Percentiles rank a stretch among this genome's conserved stretches.
These are phyloP conservation scores for Lolium rigidum DNA, from an alignment of 176 grass and related monocot species.

Conservation along the genomic window DNA sequence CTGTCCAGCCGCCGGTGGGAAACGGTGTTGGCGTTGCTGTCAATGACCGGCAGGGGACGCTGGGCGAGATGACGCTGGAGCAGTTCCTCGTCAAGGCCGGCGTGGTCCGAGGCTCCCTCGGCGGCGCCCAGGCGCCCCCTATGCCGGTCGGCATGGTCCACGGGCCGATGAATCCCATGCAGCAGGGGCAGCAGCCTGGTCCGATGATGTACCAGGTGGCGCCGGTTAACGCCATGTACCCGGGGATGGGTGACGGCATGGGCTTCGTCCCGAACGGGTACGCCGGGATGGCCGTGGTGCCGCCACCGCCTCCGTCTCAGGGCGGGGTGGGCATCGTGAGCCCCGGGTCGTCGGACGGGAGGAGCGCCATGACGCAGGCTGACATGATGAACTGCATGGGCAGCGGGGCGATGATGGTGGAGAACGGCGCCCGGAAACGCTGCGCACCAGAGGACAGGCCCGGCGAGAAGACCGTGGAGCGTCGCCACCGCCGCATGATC, in stretches of 20 bases:
- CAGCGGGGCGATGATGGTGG: conserved; percentile 23
- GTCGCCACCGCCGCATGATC: conserved; percentile 91
- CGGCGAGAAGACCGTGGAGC: conserved; percentile 75
- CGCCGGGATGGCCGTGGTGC: conserved; percentile 33
- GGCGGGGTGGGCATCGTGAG: conserved; percentile 37
- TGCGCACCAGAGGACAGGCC: conserved; percentile 37
- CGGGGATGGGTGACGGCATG: conserved; percentile 51
- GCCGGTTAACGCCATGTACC: conserved; percentile 37
- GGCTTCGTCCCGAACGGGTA: conserved; percentile 53
- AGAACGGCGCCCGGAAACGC: conserved; percentile 48
- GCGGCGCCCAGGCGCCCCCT: conserved; percentile 21
- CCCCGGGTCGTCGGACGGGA: conserved; percentile 61
- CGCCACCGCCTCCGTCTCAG: conserved; percentile 34
- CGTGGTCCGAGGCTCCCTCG: conserved; percentile 56
- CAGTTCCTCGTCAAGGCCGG: conserved; percentile 90
- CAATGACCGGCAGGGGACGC: conserved; percentile 52
- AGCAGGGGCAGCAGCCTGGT: conserved; percentile 41
- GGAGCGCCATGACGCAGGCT: conserved; percentile 54
- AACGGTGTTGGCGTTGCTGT: conserved; percentile 6
- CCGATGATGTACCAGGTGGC: conserved; percentile 47
- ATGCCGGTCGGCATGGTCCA: conserved; percentile 44
- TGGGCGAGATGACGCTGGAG: conserved; percentile 96
- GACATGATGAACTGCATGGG: conserved; percentile 53
- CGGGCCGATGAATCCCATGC: conserved; percentile 35
- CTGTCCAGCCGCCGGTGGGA: conserved; percentile 33